Percentiles rank a stretch among this genome's conserved stretches.
Conservation (phyloP, 768 basidiomycete species). For the Russula sp. region DNA sequence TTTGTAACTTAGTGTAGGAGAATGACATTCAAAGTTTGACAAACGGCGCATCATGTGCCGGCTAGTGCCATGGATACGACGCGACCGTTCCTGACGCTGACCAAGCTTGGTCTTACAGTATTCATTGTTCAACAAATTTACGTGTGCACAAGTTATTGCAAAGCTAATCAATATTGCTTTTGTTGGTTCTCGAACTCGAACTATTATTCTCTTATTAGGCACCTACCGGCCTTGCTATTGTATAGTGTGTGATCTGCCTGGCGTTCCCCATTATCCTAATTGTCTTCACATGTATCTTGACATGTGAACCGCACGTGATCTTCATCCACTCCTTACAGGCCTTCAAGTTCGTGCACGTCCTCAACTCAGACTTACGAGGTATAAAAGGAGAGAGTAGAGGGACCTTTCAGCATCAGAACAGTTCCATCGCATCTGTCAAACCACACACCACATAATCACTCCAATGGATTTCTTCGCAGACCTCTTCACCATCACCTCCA, state of each 20-base stretch:
- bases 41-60: neutral
- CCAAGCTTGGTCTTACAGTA: neutral
- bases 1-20: too few species aligned
- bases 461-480: conserved; percentile 7
- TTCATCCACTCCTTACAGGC: too few species aligned
- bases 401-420: neutral
- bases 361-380: neutral
- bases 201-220: neutral
- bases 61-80: neutral
- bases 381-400: neutral
- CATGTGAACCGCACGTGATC: neutral
- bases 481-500: neutral
- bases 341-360: neutral
- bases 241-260: too few species aligned
- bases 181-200: neutral
- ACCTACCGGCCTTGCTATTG: too few species aligned
- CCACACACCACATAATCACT: neutral
- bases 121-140: too few species aligned
- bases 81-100: neutral
- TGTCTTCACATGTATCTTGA: neutral
- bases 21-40: too few species aligned
- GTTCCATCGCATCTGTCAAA: neutral
- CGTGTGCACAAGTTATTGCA: too few species aligned
- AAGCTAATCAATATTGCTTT: neutral
- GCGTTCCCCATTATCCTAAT: neutral